phyloP scores from a whole-genome alignment of 805 yeast species.

The Maudiozyma saulgeensis region DNA sequence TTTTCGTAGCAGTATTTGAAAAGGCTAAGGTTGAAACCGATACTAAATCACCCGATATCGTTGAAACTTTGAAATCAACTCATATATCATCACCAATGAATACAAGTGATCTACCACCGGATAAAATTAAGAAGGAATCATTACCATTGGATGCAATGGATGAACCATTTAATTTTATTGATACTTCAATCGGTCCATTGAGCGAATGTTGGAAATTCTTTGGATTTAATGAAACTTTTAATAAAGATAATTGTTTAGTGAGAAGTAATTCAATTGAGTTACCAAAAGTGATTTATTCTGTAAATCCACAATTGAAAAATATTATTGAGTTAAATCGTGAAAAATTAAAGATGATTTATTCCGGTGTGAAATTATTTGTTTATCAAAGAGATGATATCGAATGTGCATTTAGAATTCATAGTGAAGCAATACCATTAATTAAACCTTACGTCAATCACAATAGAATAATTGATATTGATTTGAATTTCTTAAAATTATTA shows the following conservation, averaged over 20 bases:
- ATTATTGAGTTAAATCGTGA: slow-evolving; percentile 61
- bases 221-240: slow-evolving; percentile 57
- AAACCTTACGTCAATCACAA: slow-evolving; percentile 50
- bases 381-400: slow-evolving; percentile 69
- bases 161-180: slow-evolving; percentile 84
- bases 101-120: not conserved
- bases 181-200: slow-evolving; percentile 55
- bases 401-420: slow-evolving; percentile 91
- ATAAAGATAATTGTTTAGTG: slow-evolving; percentile 69
- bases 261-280: slow-evolving; percentile 96
- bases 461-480: slow-evolving; percentile 49
- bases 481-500: slow-evolving; percentile 51
- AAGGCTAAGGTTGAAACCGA: slow-evolving; percentile 33
- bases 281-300: slow-evolving; percentile 79
- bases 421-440: slow-evolving; percentile 69
- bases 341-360: slow-evolving; percentile 77
- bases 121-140: slow-evolving; percentile 47
- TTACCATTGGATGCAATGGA: slow-evolving; percentile 88
- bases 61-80: not conserved
- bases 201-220: slow-evolving; percentile 80
- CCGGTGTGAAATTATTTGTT: slow-evolving; percentile 86
- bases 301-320: slow-evolving; percentile 65
- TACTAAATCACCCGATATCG: not conserved
- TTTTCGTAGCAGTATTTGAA: slow-evolving; percentile 87
- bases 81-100: not conserved